Evolutionary conservation across 2,329 filamentous ascomycete genomes (phyloP), one percentile per base, ranked within the genome.

Genomic region (Cladorrhinum sp.): DNA sequence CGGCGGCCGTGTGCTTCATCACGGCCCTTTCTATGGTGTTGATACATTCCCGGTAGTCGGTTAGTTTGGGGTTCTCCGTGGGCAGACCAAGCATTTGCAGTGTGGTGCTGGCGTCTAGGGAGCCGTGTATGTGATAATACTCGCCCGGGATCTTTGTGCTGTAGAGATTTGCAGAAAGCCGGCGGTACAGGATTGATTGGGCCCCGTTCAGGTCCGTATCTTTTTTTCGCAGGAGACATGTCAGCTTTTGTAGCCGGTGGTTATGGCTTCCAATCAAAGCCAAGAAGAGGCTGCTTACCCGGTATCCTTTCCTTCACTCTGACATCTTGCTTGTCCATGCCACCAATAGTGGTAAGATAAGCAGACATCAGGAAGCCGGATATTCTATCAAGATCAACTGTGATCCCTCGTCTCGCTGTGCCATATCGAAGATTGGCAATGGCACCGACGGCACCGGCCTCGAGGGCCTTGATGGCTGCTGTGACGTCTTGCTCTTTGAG

Each of bases 91-190:
- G 82, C 87, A 91, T 91, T 50, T 82, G 79, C 26, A 91, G 75
- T 0, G 87, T 89, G 7, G 82, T 87, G 9, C 84, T 86, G 2
- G 89, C 88, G 66, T 91, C 88, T 0, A 92, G 74, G 0, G 88
- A 91, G 50, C 89, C 88, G 70, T 91, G 89, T 24, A 91, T 88
- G 68, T 92, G 89, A 69, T 89, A 92, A 68, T 85, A 91, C 69
- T 87, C 80, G n/a, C 82, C 84, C 1, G 79, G 74, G n/a, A 79
- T 80, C 70, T 84, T 86, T 8, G 88, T 90, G 67, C 82, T 79
- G 73, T 91, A 91, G 1, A 91, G 74, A 63, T 90, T 90, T 14
- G 88, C 88, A 10, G 88, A 89, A 73, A 91, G 80, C 63, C 89
- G 85, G 9, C 89, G 83, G 70, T 92, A 92, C 6, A 84, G 77